Base-by-base conservation (phyloP, 345 rosid genomes). In the Geranium rotundifolium region DNA sequence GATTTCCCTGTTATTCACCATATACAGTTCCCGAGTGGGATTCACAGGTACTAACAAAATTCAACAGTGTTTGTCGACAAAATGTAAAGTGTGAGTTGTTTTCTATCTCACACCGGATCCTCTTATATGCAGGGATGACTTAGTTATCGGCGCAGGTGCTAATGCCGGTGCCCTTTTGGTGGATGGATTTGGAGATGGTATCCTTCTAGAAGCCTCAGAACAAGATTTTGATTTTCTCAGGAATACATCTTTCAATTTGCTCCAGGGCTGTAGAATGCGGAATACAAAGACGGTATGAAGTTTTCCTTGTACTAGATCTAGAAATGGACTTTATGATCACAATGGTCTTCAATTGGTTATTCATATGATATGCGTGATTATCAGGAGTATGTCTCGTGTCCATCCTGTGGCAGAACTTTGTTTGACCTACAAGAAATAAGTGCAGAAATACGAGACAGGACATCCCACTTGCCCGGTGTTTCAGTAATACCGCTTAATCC, bases 231-330 rank as follows among this genome's bases (percentile, higher is more conserved):
- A 93, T 75, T 90, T 93, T 67, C 84, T 93, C 52, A 80, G 96
- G 68, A 77, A 83, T 58, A 93, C 97, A 49, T 93, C 99, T 60
- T 93, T 93, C 77, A 90, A 93, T 80, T 77, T 90, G 50, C 82
- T 93, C 41, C 97, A 93, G 75, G 99, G 99, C 68, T 93, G 99
- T 83, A 86, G 99, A 74, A 93, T 93, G 99, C 84, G 99, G 58
- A 93, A 90, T 63, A 93, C 99, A 29, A 93, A 93, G 73, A 93
- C 99, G 74, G 99, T 93, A 86, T 37, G 80, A 57, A 27, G 62
- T 20, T 60, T 17, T 50, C 19, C 56, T 52, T 52, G 10, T 34
- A 34, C 41, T 4, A 34, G 41, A 34, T 34, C 27, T 23, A 23
- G 27, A 34, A 34, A 34, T 34, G 20, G 37, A 31, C 31, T 30